A percentile compares a stretch with the other conserved stretches of the same genome.
Evolutionary conservation across 1,284 basidiomycete genomes (phyloP).

Genomic region (Boletus hoseneyae): DNA sequence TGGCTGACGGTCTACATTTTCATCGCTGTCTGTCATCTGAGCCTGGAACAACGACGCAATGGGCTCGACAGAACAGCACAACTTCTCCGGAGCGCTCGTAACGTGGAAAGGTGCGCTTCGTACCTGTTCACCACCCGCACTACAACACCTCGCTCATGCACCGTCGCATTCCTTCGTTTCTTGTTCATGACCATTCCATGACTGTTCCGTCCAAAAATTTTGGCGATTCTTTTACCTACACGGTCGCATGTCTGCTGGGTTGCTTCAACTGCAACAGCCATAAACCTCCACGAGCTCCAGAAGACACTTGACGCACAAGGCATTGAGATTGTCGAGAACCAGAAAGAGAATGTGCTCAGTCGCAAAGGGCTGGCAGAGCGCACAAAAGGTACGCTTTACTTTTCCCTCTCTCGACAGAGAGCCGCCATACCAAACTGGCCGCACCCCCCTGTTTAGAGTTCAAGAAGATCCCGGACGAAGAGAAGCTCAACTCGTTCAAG

Average conservation of each 20-base stretch:
- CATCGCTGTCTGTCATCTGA: not conserved
- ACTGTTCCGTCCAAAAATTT: too few species aligned
- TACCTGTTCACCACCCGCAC: not conserved
- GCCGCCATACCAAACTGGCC: not conserved
- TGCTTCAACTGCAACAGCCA: constrained; percentile 47
- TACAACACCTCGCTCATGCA: constrained; percentile 1
- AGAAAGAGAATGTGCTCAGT: constrained; percentile 94
- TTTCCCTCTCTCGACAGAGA: constrained; percentile 3
- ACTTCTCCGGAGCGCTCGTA: constrained; percentile 82
- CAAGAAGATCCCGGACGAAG: constrained; percentile 85
- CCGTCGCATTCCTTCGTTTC: not conserved
- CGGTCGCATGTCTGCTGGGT: not conserved
- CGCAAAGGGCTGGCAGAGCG: constrained; percentile 90
- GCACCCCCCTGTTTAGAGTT: constrained; percentile 46
- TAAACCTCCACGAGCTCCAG: constrained; percentile 88
- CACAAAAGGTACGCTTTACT: constrained; percentile 70
- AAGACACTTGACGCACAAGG: constrained; percentile 89
- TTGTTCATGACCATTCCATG: not conserved
- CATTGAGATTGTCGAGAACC: constrained; percentile 93
- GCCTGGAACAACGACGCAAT: constrained; percentile 21
- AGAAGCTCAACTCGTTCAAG: constrained; percentile 85
- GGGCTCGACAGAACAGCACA: constrained; percentile 50
- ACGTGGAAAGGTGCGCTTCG: constrained; percentile 76
- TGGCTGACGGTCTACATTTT: too few species aligned
- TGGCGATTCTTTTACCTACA: not conserved